A percentile compares a stretch with the other conserved stretches of the same genome.
Conservation (phyloP, 2,329 filamentous ascomycete genomes). For the Hypoxylon sp. region DNA sequence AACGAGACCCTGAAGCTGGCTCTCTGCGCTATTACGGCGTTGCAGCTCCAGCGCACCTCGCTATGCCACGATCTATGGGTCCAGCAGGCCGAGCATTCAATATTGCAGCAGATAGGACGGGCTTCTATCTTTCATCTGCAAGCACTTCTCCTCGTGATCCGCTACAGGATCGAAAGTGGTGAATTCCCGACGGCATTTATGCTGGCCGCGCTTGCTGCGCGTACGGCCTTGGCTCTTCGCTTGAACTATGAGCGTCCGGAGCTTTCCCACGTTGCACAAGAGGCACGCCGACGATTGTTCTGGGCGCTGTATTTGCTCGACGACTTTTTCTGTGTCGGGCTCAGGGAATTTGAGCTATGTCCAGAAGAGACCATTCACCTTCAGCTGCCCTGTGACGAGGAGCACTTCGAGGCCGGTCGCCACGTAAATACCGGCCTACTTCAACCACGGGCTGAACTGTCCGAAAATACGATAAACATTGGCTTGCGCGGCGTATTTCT, state of each 20-base stretch:
- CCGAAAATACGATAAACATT: constrained; percentile 34
- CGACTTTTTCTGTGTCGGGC: constrained; percentile 59
- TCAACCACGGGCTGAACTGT: constrained; percentile 38
- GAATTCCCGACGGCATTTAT: constrained; percentile 56
- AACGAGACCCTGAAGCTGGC: constrained; percentile 54
- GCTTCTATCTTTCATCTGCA: constrained; percentile 56
- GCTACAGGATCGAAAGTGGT: constrained; percentile 55
- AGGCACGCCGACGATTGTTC: constrained; percentile 58
- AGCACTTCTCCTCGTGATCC: constrained; percentile 53
- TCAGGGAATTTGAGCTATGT: constrained; percentile 60
- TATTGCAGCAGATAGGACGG: constrained; percentile 54
- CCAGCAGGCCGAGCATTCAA: constrained; percentile 53
- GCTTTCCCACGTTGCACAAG: constrained; percentile 55
- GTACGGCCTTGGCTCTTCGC: constrained; percentile 57
- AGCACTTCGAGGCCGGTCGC: constrained; percentile 52
- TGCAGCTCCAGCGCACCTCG: constrained; percentile 51
- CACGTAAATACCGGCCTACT: constrained; percentile 46
- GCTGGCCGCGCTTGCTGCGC: constrained; percentile 56
- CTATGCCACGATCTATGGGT: constrained; percentile 51
- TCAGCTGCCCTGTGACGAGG: constrained; percentile 56
- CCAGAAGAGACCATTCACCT: constrained; percentile 59
- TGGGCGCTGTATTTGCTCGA: constrained; percentile 61
- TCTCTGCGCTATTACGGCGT: constrained; percentile 54
- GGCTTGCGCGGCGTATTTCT: constrained; percentile 50
- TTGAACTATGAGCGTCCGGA: constrained; percentile 59